phyloP scores from a whole-genome alignment of 495 filamentous ascomycete genomes.

The Penicillium arizonense region DNA sequence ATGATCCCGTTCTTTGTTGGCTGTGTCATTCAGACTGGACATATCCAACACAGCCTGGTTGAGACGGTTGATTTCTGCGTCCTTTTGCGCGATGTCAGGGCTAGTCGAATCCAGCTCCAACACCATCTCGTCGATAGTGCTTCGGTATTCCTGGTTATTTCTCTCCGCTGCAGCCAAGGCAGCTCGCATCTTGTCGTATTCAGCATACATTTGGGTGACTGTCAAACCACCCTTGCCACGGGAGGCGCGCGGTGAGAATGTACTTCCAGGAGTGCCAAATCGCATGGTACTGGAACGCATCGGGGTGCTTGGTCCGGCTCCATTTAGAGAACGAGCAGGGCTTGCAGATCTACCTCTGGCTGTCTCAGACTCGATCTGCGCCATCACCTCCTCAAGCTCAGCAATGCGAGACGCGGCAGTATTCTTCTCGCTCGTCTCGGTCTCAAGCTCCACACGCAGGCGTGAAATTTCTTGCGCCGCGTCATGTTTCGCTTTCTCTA shows the following conservation, averaged over 20 bases:
- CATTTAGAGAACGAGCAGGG: slow-evolving; percentile 53
- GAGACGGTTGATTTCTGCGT: slow-evolving; percentile 51
- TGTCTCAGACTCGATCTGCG: slow-evolving; percentile 59
- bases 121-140: slow-evolving; percentile 78
- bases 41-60: slow-evolving; percentile 74
- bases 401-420: slow-evolving; percentile 65
- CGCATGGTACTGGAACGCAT: slow-evolving; percentile 26
- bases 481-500: slow-evolving; percentile 79
- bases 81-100: slow-evolving; percentile 62
- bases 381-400: slow-evolving; percentile 73
- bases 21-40: slow-evolving; percentile 63
- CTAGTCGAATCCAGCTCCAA: slow-evolving; percentile 56
- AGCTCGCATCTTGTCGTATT: slow-evolving; percentile 60
- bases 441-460: slow-evolving; percentile 76
- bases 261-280: slow-evolving; percentile 45
- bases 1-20: slow-evolving; percentile 54
- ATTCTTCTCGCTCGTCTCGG: slow-evolving; percentile 70
- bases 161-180: slow-evolving; percentile 65
- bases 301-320: slow-evolving; percentile 47
- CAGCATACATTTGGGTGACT: slow-evolving; percentile 66
- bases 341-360: slow-evolving; percentile 42
- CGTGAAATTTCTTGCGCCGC: slow-evolving; percentile 77
- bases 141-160: slow-evolving; percentile 65
- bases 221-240: slow-evolving; percentile 57
- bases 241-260: slow-evolving; percentile 57